Evolutionary conservation across 2,329 filamentous ascomycete genomes (phyloP).

Genomic region (Colletotrichum endophyticum): DNA sequence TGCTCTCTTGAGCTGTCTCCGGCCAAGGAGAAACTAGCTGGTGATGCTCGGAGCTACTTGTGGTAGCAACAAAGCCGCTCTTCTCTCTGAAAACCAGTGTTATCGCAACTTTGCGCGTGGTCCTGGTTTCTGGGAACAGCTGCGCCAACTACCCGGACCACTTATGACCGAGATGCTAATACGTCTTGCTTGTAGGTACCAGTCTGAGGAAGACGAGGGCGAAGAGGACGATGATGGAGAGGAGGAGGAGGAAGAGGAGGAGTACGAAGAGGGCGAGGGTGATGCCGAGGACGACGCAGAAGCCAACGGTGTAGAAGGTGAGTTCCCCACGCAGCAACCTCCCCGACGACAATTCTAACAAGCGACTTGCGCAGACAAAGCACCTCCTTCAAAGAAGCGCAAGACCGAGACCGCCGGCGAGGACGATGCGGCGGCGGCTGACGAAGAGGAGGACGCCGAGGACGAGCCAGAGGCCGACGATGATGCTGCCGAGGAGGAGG

Average conservation of each 20-base stretch:
- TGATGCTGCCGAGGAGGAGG: conserved; percentile 29
- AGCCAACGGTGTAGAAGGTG: conserved; percentile 21
- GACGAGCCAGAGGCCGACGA: conserved; percentile 35
- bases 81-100: neutral
- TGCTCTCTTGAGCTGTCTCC: neutral
- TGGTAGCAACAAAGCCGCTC: neutral
- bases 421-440: conserved; percentile 32
- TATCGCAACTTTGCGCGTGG: neutral
- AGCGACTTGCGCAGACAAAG: conserved; percentile 30
- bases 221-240: conserved; percentile 46
- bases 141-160: neutral
- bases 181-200: conserved; percentile 37
- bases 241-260: conserved; percentile 42
- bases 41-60: neutral
- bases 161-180: neutral
- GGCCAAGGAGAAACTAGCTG: neutral
- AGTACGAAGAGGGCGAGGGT: conserved; percentile 36
- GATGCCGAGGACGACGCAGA: conserved; percentile 32
- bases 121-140: neutral
- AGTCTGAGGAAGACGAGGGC: conserved; percentile 38
- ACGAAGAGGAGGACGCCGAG: conserved; percentile 35
- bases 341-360: neutral
- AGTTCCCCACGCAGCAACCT: neutral
- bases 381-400: conserved; percentile 56
- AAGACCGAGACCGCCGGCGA: conserved; percentile 44